phyloP scores from a whole-genome alignment of 2,329 filamentous ascomycete genomes.

The Tolypocladium endophyticum region DNA sequence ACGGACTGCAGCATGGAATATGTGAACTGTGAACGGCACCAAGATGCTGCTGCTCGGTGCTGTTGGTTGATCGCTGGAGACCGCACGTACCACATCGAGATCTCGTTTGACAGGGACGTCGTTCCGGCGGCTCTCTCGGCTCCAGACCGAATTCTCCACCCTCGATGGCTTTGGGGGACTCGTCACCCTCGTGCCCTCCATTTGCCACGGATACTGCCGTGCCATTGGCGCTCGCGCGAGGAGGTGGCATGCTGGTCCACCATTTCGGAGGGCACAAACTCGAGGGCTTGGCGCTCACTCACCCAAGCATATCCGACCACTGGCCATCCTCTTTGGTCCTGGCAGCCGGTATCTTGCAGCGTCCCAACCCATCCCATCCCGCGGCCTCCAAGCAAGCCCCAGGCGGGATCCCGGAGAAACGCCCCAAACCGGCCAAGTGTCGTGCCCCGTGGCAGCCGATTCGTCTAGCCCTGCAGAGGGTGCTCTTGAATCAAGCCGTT shows the following conservation, averaged over 20 bases:
- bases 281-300: conserved; percentile 4
- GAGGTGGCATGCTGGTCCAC: conserved; percentile 15
- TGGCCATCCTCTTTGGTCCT: not conserved
- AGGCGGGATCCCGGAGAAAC: conserved; percentile 16
- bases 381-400: conserved; percentile 9
- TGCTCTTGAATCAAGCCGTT: conserved; percentile 2
- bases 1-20: not conserved
- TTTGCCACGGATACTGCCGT: conserved; percentile 19
- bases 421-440: conserved; percentile 18
- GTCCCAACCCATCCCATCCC: not conserved
- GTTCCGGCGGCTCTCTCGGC: conserved; percentile 26
- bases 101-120: conserved; percentile 6
- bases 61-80: not conserved
- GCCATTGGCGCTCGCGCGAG: conserved; percentile 21
- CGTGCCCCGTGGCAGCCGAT: conserved; percentile 2
- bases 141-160: conserved; percentile 24
- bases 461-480: not conserved
- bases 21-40: not conserved
- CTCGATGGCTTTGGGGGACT: conserved; percentile 7
- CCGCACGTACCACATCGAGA: conserved; percentile 12
- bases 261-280: conserved; percentile 12
- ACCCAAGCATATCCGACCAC: not conserved
- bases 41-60: not conserved
- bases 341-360: not conserved
- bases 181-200: conserved; percentile 18